A percentile compares a stretch with the other conserved stretches of the same genome.
Conservation (phyloP, 1,284 basidiomycete species). For the Exobasidium rhododendri region DNA sequence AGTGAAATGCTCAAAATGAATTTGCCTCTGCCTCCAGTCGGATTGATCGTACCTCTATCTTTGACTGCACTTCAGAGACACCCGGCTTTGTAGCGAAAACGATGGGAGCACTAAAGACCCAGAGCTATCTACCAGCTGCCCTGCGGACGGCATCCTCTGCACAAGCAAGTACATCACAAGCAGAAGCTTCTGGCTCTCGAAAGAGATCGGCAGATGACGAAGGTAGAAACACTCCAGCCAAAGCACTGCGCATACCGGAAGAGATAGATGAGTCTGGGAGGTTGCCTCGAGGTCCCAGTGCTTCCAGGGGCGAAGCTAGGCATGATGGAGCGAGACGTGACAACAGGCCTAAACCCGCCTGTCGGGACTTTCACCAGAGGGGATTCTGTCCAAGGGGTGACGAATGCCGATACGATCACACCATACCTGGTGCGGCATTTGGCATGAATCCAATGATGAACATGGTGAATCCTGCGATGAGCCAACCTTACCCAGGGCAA, state of each 20-base stretch:
- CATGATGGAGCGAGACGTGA: background rate
- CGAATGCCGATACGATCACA: slow-evolving; percentile 85
- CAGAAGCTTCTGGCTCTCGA: slow-evolving; percentile 1
- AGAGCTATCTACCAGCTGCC: slow-evolving; percentile 3
- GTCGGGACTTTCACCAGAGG: slow-evolving; percentile 49
- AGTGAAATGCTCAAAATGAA: slow-evolving; percentile 38
- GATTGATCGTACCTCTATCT: slow-evolving; percentile 80
- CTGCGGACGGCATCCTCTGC: background rate
- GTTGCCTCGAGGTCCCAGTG: background rate
- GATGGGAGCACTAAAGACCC: background rate
- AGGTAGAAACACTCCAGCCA: slow-evolving; percentile 12
- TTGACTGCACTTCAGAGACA: slow-evolving; percentile 58
- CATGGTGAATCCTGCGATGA: no score
- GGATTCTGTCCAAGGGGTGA: slow-evolving; percentile 83
- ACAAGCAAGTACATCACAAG: background rate
- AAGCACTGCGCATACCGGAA: slow-evolving; percentile 2
- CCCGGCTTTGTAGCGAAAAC: slow-evolving; percentile 6
- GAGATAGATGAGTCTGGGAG: background rate
- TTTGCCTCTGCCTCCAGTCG: background rate
- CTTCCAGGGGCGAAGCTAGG: background rate
- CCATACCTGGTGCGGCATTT: slow-evolving; percentile 2
- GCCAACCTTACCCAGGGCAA: background rate
- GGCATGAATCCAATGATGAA: slow-evolving; percentile 3
- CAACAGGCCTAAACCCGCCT: slow-evolving; percentile 31
- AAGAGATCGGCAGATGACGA: slow-evolving; percentile 39